These are phyloP conservation scores for Uronychia binucleata DNA, from an alignment of 73 alveolate genomes.

Conservation along the genomic window DNA sequence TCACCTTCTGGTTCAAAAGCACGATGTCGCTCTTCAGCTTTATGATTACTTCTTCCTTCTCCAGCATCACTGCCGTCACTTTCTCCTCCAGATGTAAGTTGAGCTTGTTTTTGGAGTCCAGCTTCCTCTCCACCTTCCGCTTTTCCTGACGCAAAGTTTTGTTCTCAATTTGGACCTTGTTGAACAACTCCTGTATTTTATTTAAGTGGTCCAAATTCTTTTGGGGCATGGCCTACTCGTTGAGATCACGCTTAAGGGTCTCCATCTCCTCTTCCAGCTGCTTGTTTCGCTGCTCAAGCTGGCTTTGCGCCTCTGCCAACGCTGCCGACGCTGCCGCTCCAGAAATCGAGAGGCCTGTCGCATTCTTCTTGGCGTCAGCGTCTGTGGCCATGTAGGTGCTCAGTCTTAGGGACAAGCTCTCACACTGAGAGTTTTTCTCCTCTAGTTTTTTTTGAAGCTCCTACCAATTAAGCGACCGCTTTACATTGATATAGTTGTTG, in stretches of 20 bases:
- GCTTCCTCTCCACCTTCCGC: conserved; percentile 29
- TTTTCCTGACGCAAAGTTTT: conserved; percentile 16
- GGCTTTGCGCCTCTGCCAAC: conserved; percentile 5
- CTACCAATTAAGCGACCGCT: not conserved
- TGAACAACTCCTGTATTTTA: conserved; percentile 30
- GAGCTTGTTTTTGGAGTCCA: conserved; percentile 30
- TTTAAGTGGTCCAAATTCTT: conserved; percentile 28
- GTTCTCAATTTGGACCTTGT: conserved; percentile 46
- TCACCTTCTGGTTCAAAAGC: not conserved
- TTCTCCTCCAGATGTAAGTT: conserved; percentile 38
- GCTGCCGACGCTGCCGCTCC: conserved; percentile 11
- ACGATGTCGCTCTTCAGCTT: conserved; percentile 32
- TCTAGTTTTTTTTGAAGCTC: conserved; percentile 5
- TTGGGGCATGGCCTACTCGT: not conserved
- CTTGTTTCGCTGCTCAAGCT: conserved; percentile 16
- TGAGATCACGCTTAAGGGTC: not conserved
- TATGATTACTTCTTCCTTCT: conserved; percentile 35
- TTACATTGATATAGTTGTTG: not conserved
- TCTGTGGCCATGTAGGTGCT: conserved; percentile 20
- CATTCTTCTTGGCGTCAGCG: conserved; percentile 1
- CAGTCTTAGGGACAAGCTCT: conserved; percentile 8
- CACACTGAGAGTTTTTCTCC: conserved; percentile 25
- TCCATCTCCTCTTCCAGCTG: conserved; percentile 17
- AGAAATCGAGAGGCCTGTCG: conserved; percentile 1
- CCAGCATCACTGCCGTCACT: conserved; percentile 23